phyloP scores from a whole-genome alignment of 495 filamentous ascomycete species.

The Opeltia flavorubescens region DNA sequence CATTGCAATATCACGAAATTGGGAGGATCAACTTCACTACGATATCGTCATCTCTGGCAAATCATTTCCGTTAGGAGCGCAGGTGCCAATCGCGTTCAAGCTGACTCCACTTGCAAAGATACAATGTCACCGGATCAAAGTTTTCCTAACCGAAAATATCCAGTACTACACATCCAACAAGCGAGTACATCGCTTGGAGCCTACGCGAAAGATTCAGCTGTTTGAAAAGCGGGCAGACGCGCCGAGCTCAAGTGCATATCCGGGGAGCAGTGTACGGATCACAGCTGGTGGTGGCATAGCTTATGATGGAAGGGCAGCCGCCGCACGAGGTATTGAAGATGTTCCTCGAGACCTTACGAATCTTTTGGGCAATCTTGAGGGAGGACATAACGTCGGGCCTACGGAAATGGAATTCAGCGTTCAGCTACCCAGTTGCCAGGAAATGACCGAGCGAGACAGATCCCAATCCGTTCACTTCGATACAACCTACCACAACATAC shows the following conservation, averaged over 20 bases:
- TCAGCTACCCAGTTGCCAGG: constrained; percentile 81
- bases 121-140: constrained; percentile 90
- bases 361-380: constrained; percentile 63
- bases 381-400: constrained; percentile 57
- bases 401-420: constrained; percentile 98
- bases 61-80: constrained; percentile 85
- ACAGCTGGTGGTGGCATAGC: constrained; percentile 68
- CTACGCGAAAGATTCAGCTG: constrained; percentile 68
- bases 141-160: constrained; percentile 84
- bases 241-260: constrained; percentile 60
- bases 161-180: constrained; percentile 87
- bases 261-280: constrained; percentile 65
- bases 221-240: constrained; percentile 86
- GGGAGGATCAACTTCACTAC: constrained; percentile 97
- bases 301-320: constrained; percentile 45
- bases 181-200: constrained; percentile 75
- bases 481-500: constrained; percentile 90
- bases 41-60: constrained; percentile 98
- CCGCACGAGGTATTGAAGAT: constrained; percentile 43
- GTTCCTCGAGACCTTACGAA: constrained; percentile 46
- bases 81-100: constrained; percentile 95
- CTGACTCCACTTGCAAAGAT: constrained; percentile 93
- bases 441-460: constrained; percentile 68
- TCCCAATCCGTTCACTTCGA: constrained; percentile 69
- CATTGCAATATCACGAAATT: constrained; percentile 90